phyloP scores from a whole-genome alignment of 2,329 filamentous ascomycete species.

The Fusarium ambrosium region DNA sequence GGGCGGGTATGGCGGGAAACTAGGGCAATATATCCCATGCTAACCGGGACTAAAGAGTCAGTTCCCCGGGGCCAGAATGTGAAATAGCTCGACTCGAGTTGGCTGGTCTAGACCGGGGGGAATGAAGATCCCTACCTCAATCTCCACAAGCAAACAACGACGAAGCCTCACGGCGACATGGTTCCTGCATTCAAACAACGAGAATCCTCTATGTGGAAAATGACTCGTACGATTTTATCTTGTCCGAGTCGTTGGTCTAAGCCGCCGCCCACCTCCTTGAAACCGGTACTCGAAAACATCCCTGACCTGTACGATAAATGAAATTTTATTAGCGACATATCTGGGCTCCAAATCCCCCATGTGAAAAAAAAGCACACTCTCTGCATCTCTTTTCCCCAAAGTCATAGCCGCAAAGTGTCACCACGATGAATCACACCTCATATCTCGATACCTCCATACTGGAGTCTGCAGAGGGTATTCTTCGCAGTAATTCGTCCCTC shows the following conservation, averaged over 20 bases:
- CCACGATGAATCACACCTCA: constrained; percentile 17
- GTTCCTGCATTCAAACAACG: not conserved
- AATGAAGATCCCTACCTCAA: not conserved
- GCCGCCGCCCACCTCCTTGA: not conserved
- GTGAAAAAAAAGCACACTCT: not conserved
- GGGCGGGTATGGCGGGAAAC: constrained; percentile 3
- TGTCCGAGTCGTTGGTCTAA: not conserved
- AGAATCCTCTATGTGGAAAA: not conserved
- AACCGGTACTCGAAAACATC: not conserved
- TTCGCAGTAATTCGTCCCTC: not conserved
- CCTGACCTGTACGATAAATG: not conserved
- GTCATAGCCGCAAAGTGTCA: not conserved
- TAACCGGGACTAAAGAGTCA: not conserved
- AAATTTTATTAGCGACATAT: constrained; percentile 9
- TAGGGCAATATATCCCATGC: not conserved
- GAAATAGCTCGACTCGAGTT: not conserved
- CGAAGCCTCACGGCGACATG: not conserved
- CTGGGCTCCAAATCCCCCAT: not conserved
- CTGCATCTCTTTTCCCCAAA: not conserved
- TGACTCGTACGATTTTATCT: constrained; percentile 2
- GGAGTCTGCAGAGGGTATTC: not conserved
- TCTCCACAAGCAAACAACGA: not conserved
- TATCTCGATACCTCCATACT: constrained; percentile 3
- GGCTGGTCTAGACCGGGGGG: not conserved
- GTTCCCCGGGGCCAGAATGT: not conserved